Base-by-base conservation (phyloP, 164 flowering plant species). In the Aristolochia californica region DNA sequence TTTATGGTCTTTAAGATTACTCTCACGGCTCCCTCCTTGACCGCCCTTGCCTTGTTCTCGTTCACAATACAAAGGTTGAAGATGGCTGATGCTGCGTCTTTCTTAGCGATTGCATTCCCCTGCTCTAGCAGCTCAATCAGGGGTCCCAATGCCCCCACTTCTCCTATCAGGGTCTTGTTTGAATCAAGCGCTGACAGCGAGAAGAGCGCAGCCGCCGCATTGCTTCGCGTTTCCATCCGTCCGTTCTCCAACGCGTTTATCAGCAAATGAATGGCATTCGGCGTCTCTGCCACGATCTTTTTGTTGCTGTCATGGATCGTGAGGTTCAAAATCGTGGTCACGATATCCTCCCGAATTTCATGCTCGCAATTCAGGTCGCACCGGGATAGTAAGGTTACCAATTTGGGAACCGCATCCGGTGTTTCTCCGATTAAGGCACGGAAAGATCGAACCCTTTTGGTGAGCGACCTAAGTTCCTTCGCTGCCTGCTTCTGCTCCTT, bases 201-300 rank as follows among this genome's bases (percentile, higher is more conserved):
- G 67, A 87, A 91, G 38, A 91, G 79, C 15, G 97, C 76, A 12
- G 96, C 96, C 24, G 96, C 97, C 1, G 97, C 86, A 77, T 88
- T 91, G 66, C 74, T 71, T 62, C 83, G 79, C 20, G 88, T 81
- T 53, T 77, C 75, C 45, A 83, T 75, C 23, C 76, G 84, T 30
- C 96, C 91, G 0, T 62, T 70, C 58, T 59, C 71, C 67, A 91
- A 59, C 3, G 91, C 77, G 20, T 81, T 82, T 17, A 83, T 56
- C 45, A 91, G 82, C 43, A 83, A 49, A 61, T 87, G 79, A 51
- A 91, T 73, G n/a, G 78, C 87, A 58, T 49, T 55, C 0, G 88
- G 87, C 17, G 77, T 77, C 58, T 82, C 91, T 3, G 80, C 89
- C 13, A 88, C 83, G 27, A 79, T 71, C 71, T 78, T 80, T 72